These are phyloP conservation scores for Ambrosia trifida DNA, from an alignment of 129 eudicot species.

Conservation along the genomic window DNA sequence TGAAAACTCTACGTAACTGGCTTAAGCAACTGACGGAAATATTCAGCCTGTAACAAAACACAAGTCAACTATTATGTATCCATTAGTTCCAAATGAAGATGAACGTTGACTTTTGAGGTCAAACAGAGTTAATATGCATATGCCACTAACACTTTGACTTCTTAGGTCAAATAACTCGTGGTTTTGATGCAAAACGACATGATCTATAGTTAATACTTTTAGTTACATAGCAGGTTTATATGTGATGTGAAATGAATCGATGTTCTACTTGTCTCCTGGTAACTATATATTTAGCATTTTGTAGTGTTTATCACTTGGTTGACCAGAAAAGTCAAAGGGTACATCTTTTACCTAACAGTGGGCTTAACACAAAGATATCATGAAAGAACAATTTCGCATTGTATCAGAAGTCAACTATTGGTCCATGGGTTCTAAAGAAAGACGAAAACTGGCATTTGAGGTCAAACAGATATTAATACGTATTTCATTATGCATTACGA, in stretches of 20 bases:
- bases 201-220: not conserved
- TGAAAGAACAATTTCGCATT: not conserved
- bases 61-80: constrained; percentile 10
- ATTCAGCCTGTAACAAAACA: constrained; percentile 69
- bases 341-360: too few relatives aligned
- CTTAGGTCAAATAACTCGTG: too few relatives aligned
- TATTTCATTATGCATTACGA: not conserved
- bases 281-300: too few relatives aligned
- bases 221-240: not conserved
- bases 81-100: not conserved
- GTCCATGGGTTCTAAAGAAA: not conserved
- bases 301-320: too few relatives aligned
- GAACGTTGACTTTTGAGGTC: constrained; percentile 17
- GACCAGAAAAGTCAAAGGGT: too few relatives aligned
- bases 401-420: constrained; percentile 2
- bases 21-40: constrained; percentile 89
- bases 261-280: too few relatives aligned
- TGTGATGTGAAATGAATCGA: too few relatives aligned
- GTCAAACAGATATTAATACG: not conserved
- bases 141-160: too few relatives aligned
- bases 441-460: not conserved
- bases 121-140: constrained; percentile 2
- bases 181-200: too few relatives aligned
- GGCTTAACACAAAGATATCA: not conserved
- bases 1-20: constrained; percentile 86